Conservation (phyloP, 2,329 filamentous ascomycete genomes). For the Phyllachora maydis region DNA sequence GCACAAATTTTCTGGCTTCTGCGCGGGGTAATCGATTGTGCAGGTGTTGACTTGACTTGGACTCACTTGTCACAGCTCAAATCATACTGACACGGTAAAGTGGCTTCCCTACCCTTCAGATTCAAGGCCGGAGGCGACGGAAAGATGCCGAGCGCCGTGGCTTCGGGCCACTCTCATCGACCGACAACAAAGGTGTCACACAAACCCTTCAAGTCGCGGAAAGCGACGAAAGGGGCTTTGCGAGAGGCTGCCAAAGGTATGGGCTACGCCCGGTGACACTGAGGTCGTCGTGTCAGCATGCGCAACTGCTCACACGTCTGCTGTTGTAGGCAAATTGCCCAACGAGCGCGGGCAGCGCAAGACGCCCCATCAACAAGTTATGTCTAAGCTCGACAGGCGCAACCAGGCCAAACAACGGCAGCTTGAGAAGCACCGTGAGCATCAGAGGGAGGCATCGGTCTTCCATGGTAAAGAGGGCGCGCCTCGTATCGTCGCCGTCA, state of each 20-base stretch:
- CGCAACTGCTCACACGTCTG: no score
- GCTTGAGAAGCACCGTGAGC: slow-evolving; percentile 63
- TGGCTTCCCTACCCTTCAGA: slow-evolving; percentile 60
- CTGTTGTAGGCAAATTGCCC: slow-evolving; percentile 52
- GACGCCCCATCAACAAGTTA: slow-evolving; percentile 86
- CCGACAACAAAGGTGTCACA: slow-evolving; percentile 76
- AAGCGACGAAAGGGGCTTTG: slow-evolving; percentile 71
- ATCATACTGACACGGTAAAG: no score
- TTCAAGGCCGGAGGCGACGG: slow-evolving; percentile 64
- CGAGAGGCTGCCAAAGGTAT: slow-evolving; percentile 72
- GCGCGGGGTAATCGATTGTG: no score
- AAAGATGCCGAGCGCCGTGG: slow-evolving; percentile 53
- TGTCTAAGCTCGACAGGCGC: slow-evolving; percentile 89
- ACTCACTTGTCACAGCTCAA: no score
- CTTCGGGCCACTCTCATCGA: slow-evolving; percentile 62
- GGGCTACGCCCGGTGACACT: slow-evolving; percentile 3
- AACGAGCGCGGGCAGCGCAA: slow-evolving; percentile 57
- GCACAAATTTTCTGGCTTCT: no score
- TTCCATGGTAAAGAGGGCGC: slow-evolving; percentile 79
- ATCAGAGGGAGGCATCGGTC: slow-evolving; percentile 56
- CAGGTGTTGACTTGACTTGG: no score
- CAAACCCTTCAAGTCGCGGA: slow-evolving; percentile 84
- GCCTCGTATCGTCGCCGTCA: slow-evolving; percentile 69
- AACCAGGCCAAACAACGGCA: slow-evolving; percentile 91
- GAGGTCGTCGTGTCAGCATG: not conserved